phyloP scores from a whole-genome alignment of 2,329 filamentous ascomycete genomes.

The Xylariaceae sp. region DNA sequence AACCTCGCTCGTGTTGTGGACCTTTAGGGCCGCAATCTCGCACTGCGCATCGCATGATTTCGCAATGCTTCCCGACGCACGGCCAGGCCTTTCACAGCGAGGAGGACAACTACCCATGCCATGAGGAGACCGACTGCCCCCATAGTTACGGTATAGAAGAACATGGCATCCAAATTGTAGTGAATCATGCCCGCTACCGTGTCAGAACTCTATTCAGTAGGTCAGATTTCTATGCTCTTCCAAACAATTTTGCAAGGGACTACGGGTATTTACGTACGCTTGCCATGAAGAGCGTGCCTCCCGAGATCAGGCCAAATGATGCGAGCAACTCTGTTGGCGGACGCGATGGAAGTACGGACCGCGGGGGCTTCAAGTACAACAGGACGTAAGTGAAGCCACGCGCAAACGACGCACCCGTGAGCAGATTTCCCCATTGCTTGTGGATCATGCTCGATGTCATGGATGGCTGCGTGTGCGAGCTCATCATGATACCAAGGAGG shows the following conservation, averaged over 20 bases:
- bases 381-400: constrained; percentile 76
- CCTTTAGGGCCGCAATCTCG: constrained; percentile 14
- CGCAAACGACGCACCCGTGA: constrained; percentile 76
- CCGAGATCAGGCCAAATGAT: constrained; percentile 80
- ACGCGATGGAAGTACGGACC: constrained; percentile 73
- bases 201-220: constrained; percentile 59
- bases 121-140: constrained; percentile 79
- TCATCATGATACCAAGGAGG: constrained; percentile 91
- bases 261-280: constrained; percentile 56
- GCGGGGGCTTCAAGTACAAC: constrained; percentile 75
- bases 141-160: constrained; percentile 84
- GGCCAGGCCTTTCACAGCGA: constrained; percentile 88
- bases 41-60: constrained; percentile 16
- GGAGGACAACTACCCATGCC: constrained; percentile 73
- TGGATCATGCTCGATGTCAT: constrained; percentile 91
- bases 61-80: constrained; percentile 42
- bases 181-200: constrained; percentile 72
- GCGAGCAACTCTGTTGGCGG: constrained; percentile 88
- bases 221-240: no score
- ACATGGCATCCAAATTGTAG: constrained; percentile 82
- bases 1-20: neutral
- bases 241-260: neutral
- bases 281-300: constrained; percentile 88
- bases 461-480: constrained; percentile 77
- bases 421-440: constrained; percentile 84